phyloP scores from a whole-genome alignment of 306 rosid species.

The Ormosia semicastrata region DNA sequence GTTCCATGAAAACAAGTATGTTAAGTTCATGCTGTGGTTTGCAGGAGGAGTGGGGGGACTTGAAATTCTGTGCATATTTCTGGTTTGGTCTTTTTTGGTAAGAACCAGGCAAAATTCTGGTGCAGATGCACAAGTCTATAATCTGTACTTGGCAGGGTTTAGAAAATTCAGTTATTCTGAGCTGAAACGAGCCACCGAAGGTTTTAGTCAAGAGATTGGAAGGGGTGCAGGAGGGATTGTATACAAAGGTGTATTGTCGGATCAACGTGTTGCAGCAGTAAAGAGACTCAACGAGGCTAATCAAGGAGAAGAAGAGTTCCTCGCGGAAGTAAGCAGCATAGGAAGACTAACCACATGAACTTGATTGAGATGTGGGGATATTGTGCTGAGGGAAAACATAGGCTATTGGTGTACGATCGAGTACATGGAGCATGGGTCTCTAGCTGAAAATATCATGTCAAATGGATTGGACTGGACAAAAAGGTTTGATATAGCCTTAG shows the following conservation, averaged over 20 bases:
- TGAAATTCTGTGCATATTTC: constrained; percentile 37
- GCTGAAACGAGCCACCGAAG: constrained; percentile 48
- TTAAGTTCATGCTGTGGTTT: constrained; percentile 40
- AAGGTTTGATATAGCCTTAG: constrained; percentile 54
- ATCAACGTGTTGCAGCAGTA: constrained; percentile 47
- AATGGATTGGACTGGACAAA: constrained; percentile 42
- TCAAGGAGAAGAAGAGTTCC: constrained; percentile 62
- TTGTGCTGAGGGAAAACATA: constrained; percentile 54
- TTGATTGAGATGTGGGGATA: constrained; percentile 66
- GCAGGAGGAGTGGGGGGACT: constrained; percentile 50
- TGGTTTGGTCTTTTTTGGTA: constrained; percentile 29
- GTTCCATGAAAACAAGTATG: neutral
- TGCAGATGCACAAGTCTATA: constrained; percentile 25
- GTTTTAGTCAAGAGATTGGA: constrained; percentile 57
- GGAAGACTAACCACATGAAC: constrained; percentile 62
- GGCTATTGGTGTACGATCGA: constrained; percentile 61
- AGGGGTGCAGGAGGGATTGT: constrained; percentile 55
- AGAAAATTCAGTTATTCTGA: constrained; percentile 50
- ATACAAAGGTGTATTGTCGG: constrained; percentile 46
- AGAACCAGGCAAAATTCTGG: neutral
- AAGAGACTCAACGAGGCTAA: constrained; percentile 43
- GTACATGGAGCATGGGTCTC: constrained; percentile 52
- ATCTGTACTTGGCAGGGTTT: constrained; percentile 39
- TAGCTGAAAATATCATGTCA: constrained; percentile 33
- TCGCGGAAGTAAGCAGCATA: constrained; percentile 55